Evolutionary conservation across 495 filamentous ascomycete species (phyloP).

Genomic region (Daldinia concentrica): DNA sequence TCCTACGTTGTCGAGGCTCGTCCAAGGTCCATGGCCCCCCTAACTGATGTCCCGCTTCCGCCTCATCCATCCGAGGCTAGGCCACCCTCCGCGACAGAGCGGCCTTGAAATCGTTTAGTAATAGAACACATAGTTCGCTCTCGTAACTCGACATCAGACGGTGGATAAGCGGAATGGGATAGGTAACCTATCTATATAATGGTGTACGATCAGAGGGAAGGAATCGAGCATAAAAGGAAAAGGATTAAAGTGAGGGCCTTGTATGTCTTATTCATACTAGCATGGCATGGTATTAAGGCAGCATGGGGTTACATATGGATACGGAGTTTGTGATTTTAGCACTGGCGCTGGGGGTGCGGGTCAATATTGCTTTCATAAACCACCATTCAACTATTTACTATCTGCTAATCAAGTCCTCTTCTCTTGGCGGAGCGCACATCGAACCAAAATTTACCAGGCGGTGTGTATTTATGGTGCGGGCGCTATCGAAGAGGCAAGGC

Average conservation of each 20-base stretch:
- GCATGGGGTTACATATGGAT: conserved; percentile 17
- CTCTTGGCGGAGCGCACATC: neutral
- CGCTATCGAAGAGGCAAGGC: too few relatives aligned
- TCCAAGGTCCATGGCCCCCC: conserved; percentile 62
- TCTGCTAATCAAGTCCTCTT: conserved; percentile 16
- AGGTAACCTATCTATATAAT: conserved; percentile 1
- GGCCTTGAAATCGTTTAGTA: conserved; percentile 14
- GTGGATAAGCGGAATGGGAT: neutral
- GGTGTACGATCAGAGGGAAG: conserved; percentile 15
- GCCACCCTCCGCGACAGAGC: conserved; percentile 33
- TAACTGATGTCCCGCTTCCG: conserved; percentile 53
- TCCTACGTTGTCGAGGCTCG: conserved; percentile 71
- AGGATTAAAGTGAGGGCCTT: neutral
- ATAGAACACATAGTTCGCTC: conserved; percentile 14
- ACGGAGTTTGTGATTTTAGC: conserved; percentile 22
- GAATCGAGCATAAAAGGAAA: neutral
- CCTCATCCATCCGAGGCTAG: conserved; percentile 58
- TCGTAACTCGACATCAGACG: neutral
- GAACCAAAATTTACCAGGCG: neutral
- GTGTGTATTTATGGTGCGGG: neutral
- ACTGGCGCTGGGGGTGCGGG: conserved; percentile 13
- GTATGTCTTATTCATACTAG: conserved; percentile 17
- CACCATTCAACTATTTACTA: conserved; percentile 4
- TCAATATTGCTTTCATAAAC: conserved; percentile 20
- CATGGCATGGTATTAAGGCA: conserved; percentile 7